Conservation (phyloP, 73 alveolate genomes). For the Tetrahymena borealis region DNA sequence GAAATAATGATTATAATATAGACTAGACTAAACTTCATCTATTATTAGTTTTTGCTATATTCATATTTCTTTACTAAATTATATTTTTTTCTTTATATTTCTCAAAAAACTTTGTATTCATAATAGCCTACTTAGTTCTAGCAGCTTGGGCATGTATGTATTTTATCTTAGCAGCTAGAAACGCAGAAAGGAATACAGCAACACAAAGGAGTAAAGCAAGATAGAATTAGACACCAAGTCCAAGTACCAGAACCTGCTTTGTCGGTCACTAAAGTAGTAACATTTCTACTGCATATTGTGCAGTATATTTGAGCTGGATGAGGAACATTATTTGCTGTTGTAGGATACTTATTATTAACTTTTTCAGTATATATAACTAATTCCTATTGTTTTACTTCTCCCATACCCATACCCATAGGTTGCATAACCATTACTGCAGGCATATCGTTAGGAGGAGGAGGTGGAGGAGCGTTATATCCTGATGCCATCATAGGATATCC, state of each 20-base stretch:
- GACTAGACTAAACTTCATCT: no score
- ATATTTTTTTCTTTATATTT: background rate
- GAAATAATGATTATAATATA: no score
- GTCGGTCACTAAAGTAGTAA: background rate
- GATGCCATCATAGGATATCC: background rate
- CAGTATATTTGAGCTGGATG: background rate
- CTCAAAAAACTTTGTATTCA: background rate
- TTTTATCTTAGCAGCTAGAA: background rate
- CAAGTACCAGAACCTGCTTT: background rate
- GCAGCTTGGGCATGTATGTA: background rate
- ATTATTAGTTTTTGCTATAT: background rate
- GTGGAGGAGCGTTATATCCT: background rate
- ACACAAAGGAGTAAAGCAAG: background rate
- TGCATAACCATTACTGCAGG: no score
- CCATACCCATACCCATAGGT: no score
- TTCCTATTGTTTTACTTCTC: no score
- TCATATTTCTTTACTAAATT: background rate
- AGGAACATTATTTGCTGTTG: background rate
- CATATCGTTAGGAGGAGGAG: background rate
- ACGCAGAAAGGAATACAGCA: background rate
- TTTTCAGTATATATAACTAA: background rate
- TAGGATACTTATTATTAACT: background rate
- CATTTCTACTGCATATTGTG: background rate
- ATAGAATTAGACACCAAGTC: background rate
- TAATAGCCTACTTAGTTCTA: background rate